These are phyloP conservation scores for Populus davidiana DNA, from an alignment of 345 rosid species.

Conservation along the genomic window DNA sequence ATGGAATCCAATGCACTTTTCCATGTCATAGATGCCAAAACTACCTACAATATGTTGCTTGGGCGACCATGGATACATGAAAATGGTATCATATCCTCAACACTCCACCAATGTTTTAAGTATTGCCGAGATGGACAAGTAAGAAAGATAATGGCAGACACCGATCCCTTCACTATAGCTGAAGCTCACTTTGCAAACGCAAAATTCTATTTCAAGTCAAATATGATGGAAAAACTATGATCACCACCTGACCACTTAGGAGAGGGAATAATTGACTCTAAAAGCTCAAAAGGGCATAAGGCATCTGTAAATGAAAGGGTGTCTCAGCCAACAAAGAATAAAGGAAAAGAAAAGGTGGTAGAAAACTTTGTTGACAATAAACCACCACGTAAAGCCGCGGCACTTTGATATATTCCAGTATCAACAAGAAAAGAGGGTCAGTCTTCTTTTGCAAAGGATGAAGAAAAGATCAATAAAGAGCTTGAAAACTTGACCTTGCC, in stretches of 20 bases:
- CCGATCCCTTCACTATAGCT: background rate
- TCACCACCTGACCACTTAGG: background rate
- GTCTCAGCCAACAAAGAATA: background rate
- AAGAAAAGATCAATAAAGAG: too few species aligned
- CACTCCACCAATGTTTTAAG: background rate
- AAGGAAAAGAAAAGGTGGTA: background rate
- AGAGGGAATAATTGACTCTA: background rate
- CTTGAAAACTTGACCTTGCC: too few species aligned
- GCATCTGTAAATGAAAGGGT: background rate
- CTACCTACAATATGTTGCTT: too few species aligned
- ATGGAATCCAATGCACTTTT: background rate
- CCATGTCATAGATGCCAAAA: too few species aligned
- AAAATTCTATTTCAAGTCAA: constrained; percentile 1
- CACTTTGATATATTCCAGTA: too few species aligned
- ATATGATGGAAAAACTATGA: background rate
- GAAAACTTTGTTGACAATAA: too few species aligned
- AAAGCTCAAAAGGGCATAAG: background rate
- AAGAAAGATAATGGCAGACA: background rate
- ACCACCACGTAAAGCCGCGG: too few species aligned
- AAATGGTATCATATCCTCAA: too few species aligned
- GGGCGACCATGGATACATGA: too few species aligned
- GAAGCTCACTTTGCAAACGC: background rate
- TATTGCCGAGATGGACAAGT: background rate
- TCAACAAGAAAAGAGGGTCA: too few species aligned
- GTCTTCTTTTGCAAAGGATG: too few species aligned